Base-by-base conservation (phyloP, 441 rosid genomes). In the Corymbia citriodora region DNA sequence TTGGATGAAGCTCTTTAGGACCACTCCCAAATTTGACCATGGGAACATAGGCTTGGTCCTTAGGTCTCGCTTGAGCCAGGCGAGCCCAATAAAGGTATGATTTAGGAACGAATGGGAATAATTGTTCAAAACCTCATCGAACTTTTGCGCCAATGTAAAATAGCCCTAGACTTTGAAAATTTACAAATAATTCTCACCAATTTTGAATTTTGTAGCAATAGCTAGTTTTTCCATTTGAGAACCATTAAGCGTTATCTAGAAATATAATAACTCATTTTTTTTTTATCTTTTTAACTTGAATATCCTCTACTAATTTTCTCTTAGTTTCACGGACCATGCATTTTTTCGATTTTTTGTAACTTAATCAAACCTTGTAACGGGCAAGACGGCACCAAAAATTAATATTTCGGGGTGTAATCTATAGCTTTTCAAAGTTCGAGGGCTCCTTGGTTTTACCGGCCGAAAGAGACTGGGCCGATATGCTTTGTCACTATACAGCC, bases 81-180 rank as follows among this genome's bases (percentile, higher is more conserved):
- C 82, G 19, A 27, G 11, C 49, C 49, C 4, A 19, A 8, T 10
- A 36, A 45, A 36, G 49, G 27, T 5, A 36, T 0, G 12, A 12
- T 36, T 27, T 36, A 10, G 23, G 2, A 36, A 7, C 1, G 10
- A 10, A 8, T 6, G 27, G 14, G 15, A 27, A 0, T 19, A 36
- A 72, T 72, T 36, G 45, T 27, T 72, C 15, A 10, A 19, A 19
- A 5, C 49, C 49, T 25, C 49, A 36, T 49, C 19, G 19, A 68
- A 36, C 49, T 36, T 36, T 11, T 6, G 49, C 25, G 19, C 82
- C 8, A 36, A 18, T 72, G 49, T 48, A 33, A 72, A 72, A 33
- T 36, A 72, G 82, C 82, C 7, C 82, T 1, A 6, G 7, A 40
- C 82, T 19, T 19, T 36, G 45, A 68, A 3, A 33, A 68, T 23